phyloP scores from a whole-genome alignment of 176 grass and related monocot genomes.

The Chrysopogon serrulatus region DNA sequence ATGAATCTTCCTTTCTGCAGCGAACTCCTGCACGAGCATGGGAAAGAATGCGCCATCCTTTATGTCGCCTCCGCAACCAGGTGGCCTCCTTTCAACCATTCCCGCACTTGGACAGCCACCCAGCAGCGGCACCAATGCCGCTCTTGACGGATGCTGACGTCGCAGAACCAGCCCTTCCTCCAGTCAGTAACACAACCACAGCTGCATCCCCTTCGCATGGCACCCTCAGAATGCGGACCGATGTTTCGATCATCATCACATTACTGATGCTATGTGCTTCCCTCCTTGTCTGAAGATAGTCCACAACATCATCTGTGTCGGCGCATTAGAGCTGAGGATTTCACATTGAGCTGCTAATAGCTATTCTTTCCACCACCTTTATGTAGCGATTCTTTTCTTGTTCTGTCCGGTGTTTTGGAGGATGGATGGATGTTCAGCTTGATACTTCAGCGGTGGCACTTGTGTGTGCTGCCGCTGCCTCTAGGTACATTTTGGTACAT shows the following conservation, averaged over 20 bases:
- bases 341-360: slow-evolving; percentile 5
- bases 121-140: slow-evolving; percentile 42
- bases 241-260: slow-evolving; percentile 1
- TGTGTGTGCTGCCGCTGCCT: background rate
- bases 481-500: slow-evolving; percentile 50
- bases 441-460: slow-evolving; percentile 15
- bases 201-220: slow-evolving; percentile 18
- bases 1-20: too few species aligned
- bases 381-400: slow-evolving; percentile 28
- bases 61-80: slow-evolving; percentile 21
- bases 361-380: slow-evolving; percentile 37
- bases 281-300: slow-evolving; percentile 45
- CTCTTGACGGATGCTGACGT: slow-evolving; percentile 45
- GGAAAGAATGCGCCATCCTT: slow-evolving; percentile 26
- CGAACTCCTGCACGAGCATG: slow-evolving; percentile 58
- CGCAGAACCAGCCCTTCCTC: slow-evolving; percentile 53
- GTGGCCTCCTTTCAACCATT: slow-evolving; percentile 25
- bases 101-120: background rate
- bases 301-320: background rate
- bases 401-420: slow-evolving; percentile 20
- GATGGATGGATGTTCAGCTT: slow-evolving; percentile 37
- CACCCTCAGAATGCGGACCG: background rate
- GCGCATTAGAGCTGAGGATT: slow-evolving; percentile 18
- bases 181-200: slow-evolving; percentile 10
- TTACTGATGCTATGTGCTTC: slow-evolving; percentile 35